Base-by-base conservation (phyloP, 139 green algal genomes). In the Micractinium conductrix region DNA sequence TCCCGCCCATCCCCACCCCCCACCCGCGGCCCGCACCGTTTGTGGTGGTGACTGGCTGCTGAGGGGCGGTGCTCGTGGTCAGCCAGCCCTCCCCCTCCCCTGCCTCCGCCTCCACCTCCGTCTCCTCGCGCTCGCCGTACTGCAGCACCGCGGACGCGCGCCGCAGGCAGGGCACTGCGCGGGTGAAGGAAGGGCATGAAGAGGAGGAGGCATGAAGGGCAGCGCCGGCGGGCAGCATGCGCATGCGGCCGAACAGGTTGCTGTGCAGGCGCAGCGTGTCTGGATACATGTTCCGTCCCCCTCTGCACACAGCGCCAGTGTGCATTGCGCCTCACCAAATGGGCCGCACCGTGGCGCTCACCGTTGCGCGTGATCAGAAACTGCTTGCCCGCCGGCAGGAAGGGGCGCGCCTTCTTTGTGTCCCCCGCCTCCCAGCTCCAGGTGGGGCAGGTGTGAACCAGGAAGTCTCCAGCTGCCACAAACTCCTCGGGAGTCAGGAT, bases 401-500 rank as follows among this genome's bases (percentile, higher is more conserved):
- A 96, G 24, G 82, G 69, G 50, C 84, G 73, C 0, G 88, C 84
- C 80, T 96, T 97, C 73, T 82, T 89, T 17, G 88, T 44, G 33
- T 96, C 93, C 17, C 95, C 95, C 5, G 78, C 88, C 75, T 96
- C 93, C 94, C 95, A 98, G 9, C 87, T 85, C 95, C 95, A 98
- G 0, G 95, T 98, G 10, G 94, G 93, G 81, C 94, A 98, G 4
- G 92, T 90, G 22, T 92, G 88, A 17, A 97, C 94, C 0, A 98
- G 86, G 53, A 93, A 96, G 78, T 98, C 95, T 19, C 95, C 95
- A 22, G 94, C 91, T 28, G 55, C 55, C 14, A 97, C 89, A 80
- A 98, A 98, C 74, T 98, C 94, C 28, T 96, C 92, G 0, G 95
- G 95, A 17, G 95, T 98, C 0, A 98, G 90, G 2, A 97, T 92